Evolutionary conservation across 305 asterid genomes (phyloP).

Genomic region (Fraxinus xanthoxyloides): DNA sequence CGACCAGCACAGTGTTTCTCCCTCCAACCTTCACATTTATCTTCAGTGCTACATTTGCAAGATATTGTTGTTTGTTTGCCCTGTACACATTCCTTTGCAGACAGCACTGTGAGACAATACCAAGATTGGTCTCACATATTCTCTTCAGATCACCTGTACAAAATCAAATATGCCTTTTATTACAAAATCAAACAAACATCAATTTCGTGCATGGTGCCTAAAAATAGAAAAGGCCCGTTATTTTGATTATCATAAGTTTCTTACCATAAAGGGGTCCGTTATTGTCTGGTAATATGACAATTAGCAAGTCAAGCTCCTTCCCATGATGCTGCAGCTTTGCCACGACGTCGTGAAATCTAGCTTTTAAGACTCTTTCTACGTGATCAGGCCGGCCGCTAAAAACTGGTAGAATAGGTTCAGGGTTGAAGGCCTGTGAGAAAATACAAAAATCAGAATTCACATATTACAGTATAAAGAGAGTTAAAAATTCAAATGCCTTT

Average conservation of each 20-base stretch:
- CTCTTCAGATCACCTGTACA: slow-evolving; percentile 77
- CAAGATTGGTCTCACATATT: slow-evolving; percentile 93
- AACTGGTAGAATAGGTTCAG: slow-evolving; percentile 73
- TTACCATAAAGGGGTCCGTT: slow-evolving; percentile 95
- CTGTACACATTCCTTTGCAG: slow-evolving; percentile 76
- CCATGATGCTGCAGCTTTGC: slow-evolving; percentile 48
- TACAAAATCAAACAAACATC: neutral
- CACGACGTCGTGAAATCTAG: slow-evolving; percentile 73
- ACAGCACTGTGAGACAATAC: slow-evolving; percentile 96
- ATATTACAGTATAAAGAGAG: neutral
- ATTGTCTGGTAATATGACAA: slow-evolving; percentile 83
- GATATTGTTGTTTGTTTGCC: slow-evolving; percentile 90
- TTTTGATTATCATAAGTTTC: neutral
- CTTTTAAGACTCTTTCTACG: slow-evolving; percentile 72
- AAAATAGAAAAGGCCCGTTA: neutral
- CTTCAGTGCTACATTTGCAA: slow-evolving; percentile 89
- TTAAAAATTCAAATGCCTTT: neutral
- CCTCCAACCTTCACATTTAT: slow-evolving; percentile 97
- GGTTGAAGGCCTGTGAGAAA: slow-evolving; percentile 56
- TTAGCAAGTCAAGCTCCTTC: slow-evolving; percentile 84
- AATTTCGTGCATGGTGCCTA: neutral
- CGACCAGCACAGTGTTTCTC: slow-evolving; percentile 83
- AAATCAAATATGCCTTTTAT: neutral
- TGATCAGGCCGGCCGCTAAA: slow-evolving; percentile 69
- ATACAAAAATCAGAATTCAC: slow-evolving; percentile 12